These are phyloP conservation scores for Harringtonia lauricola DNA, from an alignment of 2,329 filamentous ascomycete genomes.

Conservation along the genomic window DNA sequence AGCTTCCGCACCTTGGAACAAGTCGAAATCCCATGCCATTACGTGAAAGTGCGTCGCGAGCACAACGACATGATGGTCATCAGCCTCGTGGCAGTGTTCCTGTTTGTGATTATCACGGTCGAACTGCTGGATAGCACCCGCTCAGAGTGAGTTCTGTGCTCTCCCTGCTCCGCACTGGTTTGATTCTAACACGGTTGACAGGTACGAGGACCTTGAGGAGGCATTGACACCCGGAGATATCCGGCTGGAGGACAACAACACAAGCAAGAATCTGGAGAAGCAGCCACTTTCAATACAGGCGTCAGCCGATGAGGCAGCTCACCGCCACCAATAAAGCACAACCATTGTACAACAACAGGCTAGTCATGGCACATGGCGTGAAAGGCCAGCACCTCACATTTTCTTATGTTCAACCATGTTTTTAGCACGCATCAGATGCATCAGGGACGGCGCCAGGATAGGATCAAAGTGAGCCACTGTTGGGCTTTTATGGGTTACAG, in stretches of 20 bases:
- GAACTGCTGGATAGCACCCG: slow-evolving; percentile 15
- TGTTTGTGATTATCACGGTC: slow-evolving; percentile 18
- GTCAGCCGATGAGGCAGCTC: not conserved
- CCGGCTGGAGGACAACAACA: slow-evolving; percentile 7
- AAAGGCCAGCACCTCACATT: no score
- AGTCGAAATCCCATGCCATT: no score
- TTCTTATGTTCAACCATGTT: no score
- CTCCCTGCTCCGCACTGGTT: not conserved
- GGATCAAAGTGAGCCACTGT: no score
- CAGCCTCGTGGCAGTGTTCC: slow-evolving; percentile 17
- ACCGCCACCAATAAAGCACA: not conserved
- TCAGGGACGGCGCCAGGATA: no score
- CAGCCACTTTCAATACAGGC: slow-evolving; percentile 8
- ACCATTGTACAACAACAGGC: no score
- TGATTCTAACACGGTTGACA: not conserved
- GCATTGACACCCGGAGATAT: slow-evolving; percentile 9
- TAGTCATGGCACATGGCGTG: no score
- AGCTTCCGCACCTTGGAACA: not conserved
- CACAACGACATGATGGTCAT: slow-evolving; percentile 20
- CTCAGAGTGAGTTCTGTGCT: slow-evolving; percentile 12
- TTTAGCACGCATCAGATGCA: no score
- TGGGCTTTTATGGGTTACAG: no score
- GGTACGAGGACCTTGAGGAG: not conserved
- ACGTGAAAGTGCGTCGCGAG: no score
- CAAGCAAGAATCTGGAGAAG: not conserved